Percentiles rank a stretch among this genome's conserved stretches.
phyloP scores from a whole-genome alignment of 768 basidiomycete genomes.

The Tephrocybe sp. region DNA sequence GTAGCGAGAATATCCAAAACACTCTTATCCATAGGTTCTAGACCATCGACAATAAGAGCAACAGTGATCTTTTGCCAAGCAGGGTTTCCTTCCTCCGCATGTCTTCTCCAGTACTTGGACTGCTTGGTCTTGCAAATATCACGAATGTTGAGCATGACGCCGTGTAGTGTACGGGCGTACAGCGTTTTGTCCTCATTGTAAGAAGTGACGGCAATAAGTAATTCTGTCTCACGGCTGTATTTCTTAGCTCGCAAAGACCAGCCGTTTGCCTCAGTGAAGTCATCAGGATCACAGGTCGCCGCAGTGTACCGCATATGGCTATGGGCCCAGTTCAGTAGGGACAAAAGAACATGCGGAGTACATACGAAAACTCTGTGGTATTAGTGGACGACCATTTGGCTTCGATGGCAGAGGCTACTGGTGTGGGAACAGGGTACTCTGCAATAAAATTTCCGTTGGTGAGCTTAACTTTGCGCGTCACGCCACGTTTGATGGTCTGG shows the following conservation, averaged over 20 bases:
- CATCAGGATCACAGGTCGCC: conserved; percentile 89
- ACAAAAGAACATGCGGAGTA: conserved; percentile 11
- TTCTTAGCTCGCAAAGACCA: conserved; percentile 82
- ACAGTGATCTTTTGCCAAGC: conserved; percentile 92
- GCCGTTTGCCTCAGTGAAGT: conserved; percentile 75
- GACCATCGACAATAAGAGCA: conserved; percentile 87
- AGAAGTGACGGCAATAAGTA: conserved; percentile 92
- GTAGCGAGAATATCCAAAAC: conserved; percentile 88
- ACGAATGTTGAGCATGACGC: conserved; percentile 96
- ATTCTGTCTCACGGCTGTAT: conserved; percentile 88
- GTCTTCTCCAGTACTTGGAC: conserved; percentile 86
- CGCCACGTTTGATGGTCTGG: conserved; percentile 88
- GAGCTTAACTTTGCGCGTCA: conserved; percentile 92
- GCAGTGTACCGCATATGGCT: conserved; percentile 95
- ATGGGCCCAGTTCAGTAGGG: neutral
- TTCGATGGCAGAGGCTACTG: conserved; percentile 81
- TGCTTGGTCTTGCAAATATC: conserved; percentile 97
- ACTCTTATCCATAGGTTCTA: conserved; percentile 94
- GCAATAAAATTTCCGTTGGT: conserved; percentile 91
- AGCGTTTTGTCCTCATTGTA: conserved; percentile 93
- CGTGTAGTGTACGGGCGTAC: conserved; percentile 90
- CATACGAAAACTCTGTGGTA: conserved; percentile 90
- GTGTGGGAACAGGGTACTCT: conserved; percentile 85
- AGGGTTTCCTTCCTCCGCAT: conserved; percentile 79
- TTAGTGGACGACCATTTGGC: conserved; percentile 67